A percentile compares a stretch with the other conserved stretches of the same genome.
Conservation (phyloP, 768 basidiomycete species). For the Boletus vermiculosoides region DNA sequence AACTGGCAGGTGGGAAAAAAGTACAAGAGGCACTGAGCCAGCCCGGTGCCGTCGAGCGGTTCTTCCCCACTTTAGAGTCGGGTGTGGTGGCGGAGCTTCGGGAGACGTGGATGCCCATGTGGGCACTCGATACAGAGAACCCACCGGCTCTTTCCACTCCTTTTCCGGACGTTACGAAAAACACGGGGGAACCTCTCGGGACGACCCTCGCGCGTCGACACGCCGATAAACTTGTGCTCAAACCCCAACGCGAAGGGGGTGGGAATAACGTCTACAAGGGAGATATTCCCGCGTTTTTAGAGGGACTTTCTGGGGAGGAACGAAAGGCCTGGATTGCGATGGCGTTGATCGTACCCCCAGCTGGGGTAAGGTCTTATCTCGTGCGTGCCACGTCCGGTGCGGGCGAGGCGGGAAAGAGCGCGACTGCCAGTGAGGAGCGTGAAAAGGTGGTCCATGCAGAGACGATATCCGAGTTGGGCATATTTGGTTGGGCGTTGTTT, state of each 20-base stretch:
- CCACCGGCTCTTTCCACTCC: not conserved
- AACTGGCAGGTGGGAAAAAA: constrained; percentile 96
- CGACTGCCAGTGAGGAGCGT: not conserved
- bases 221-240: constrained; percentile 71
- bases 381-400: constrained; percentile 57
- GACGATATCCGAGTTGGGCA: constrained; percentile 86
- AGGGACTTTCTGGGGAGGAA: constrained; percentile 55
- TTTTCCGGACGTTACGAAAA: not conserved
- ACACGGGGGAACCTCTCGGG: constrained; percentile 19
- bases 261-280: constrained; percentile 93
- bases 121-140: constrained; percentile 54
- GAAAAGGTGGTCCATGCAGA: constrained; percentile 52
- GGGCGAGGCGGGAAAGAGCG: not conserved
- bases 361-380: constrained; percentile 66
- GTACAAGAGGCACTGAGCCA: constrained; percentile 85
- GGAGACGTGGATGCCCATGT: constrained; percentile 87
- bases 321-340: constrained; percentile 93
- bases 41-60: constrained; percentile 70
- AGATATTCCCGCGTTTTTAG: constrained; percentile 77
- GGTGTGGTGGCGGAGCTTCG: constrained; percentile 51
- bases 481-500: constrained; percentile 89
- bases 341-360: constrained; percentile 84
- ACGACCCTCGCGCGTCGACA: constrained; percentile 22
- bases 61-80: constrained; percentile 47
- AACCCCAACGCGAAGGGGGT: constrained; percentile 97